Percentiles rank a stretch among this genome's conserved stretches.
Evolutionary conservation across 257 asterid genomes (phyloP).

Genomic region (Anisodus tanguticus): DNA sequence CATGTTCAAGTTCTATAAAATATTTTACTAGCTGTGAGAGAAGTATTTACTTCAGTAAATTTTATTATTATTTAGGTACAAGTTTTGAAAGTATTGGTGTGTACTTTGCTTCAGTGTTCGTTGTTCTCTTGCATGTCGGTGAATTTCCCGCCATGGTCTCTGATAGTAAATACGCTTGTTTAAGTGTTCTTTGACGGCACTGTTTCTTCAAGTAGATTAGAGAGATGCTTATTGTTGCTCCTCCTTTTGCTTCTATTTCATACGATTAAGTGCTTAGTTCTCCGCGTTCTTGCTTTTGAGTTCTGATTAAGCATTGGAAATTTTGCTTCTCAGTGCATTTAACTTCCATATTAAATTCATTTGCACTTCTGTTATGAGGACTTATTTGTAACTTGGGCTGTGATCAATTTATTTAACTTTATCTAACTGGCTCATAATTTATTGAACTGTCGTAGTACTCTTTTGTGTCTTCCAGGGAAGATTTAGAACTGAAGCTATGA

Average conservation of each 20-base stretch:
- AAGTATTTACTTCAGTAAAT: background rate
- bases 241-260: background rate
- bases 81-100: background rate
- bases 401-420: too few relatives aligned
- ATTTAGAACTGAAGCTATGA: too few relatives aligned
- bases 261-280: background rate
- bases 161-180: background rate
- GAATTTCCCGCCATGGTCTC: background rate
- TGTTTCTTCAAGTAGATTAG: background rate
- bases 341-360: background rate
- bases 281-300: background rate
- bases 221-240: background rate
- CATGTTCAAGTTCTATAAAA: background rate
- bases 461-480: too few relatives aligned
- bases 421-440: too few relatives aligned
- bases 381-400: background rate
- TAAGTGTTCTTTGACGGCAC: background rate
- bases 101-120: background rate
- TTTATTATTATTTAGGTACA: background rate
- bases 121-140: background rate
- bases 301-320: background rate
- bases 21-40: background rate
- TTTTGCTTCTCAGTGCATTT: background rate
- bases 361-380: background rate
- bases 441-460: too few relatives aligned